phyloP scores from a whole-genome alignment of 768 basidiomycete species.

The Porpolomopsis calyptriformis region DNA sequence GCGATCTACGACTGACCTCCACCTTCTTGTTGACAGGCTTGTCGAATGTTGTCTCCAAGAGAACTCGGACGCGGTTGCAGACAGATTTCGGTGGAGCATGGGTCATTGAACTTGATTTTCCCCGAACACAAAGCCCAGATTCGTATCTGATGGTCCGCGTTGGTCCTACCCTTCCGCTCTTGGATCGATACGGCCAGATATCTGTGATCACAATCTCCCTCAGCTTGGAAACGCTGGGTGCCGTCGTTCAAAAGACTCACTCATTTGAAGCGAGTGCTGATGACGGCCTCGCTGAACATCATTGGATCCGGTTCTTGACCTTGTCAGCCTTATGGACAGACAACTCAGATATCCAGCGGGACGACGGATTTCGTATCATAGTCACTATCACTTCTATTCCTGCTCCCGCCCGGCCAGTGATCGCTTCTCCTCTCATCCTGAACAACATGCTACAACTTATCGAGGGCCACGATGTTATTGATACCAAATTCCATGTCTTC shows the following conservation, averaged over 20 bases:
- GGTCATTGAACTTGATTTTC: not conserved
- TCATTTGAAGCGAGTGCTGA: not conserved
- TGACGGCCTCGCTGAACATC: not conserved
- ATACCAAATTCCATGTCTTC: constrained; percentile 5
- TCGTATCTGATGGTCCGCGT: not conserved
- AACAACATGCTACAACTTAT: constrained; percentile 2
- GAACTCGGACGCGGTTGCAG: not conserved
- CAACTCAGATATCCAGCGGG: constrained; percentile 1
- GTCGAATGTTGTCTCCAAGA: not conserved
- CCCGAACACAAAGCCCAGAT: not conserved
- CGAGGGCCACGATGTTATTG: constrained; percentile 5
- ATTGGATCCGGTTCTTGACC: not conserved
- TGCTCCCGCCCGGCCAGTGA: not conserved
- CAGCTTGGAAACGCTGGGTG: constrained; percentile 1
- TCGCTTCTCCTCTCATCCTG: not conserved
- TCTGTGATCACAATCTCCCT: not conserved
- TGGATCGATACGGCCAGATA: not conserved
- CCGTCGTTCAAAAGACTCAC: not conserved
- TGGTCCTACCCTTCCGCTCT: not conserved
- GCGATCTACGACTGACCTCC: not conserved
- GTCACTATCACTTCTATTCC: constrained; percentile 1
- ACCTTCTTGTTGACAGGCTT: not conserved
- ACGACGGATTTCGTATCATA: constrained; percentile 1
- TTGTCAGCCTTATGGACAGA: constrained; percentile 4
- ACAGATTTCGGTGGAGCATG: not conserved